These are phyloP conservation scores for Metschnikowia corniflorae DNA, from an alignment of 805 yeast species.

Conservation along the genomic window DNA sequence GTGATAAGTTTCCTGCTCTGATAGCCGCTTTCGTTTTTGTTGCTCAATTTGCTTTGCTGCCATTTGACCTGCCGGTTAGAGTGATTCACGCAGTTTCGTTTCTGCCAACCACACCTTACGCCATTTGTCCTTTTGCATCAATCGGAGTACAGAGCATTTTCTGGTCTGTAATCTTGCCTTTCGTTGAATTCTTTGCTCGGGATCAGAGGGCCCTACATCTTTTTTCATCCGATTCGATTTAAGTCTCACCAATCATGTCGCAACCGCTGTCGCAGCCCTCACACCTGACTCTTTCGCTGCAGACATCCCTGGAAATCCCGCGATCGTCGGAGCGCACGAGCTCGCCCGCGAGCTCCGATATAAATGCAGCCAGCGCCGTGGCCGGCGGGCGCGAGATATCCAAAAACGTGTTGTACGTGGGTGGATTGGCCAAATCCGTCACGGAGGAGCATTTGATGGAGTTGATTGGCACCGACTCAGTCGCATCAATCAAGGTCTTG, in stretches of 20 bases:
- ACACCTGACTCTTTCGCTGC: background rate
- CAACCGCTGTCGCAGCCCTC: slow-evolving; percentile 4
- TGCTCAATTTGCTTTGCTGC: too few species aligned
- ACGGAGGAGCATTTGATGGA: slow-evolving; percentile 61
- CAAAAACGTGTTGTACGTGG: slow-evolving; percentile 70
- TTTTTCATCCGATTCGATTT: too few species aligned
- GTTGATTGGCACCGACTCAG: slow-evolving; percentile 55
- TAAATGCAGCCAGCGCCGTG: slow-evolving; percentile 60
- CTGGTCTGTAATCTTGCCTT: too few species aligned
- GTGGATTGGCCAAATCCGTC: slow-evolving; percentile 63
- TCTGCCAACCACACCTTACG: too few species aligned
- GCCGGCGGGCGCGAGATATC: slow-evolving; percentile 83
- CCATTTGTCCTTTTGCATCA: too few species aligned
- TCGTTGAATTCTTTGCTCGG: too few species aligned
- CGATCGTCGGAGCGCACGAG: background rate
- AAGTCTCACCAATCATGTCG: slow-evolving; percentile 4
- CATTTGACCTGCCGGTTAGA: too few species aligned
- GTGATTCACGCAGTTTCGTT: too few species aligned
- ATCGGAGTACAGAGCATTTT: too few species aligned
- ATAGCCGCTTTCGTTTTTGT: too few species aligned
- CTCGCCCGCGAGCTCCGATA: slow-evolving; percentile 4
- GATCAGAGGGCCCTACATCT: too few species aligned
- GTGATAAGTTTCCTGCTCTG: too few species aligned
- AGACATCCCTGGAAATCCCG: background rate
- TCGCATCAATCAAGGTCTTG: slow-evolving; percentile 64